Conservation (phyloP, 140 eudicot genomes). For the Senecio squalidus region DNA sequence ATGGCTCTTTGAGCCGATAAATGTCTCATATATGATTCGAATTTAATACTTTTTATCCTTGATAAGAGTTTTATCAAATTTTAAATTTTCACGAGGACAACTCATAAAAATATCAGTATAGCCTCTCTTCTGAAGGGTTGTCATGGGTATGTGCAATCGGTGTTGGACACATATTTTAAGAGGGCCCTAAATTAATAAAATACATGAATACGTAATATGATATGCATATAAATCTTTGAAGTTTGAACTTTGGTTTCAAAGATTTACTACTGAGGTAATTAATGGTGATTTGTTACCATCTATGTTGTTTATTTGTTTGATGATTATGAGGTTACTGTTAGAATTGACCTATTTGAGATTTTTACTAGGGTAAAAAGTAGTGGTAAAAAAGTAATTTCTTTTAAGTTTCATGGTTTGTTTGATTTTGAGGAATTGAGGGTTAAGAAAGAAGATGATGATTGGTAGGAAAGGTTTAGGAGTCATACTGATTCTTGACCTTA, state of each 20-base stretch:
- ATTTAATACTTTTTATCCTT: too few species aligned
- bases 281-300: conserved; percentile 28
- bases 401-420: conserved; percentile 86
- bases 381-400: conserved; percentile 50
- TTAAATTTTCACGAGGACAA: too few species aligned
- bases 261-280: conserved; percentile 34
- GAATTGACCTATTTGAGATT: conserved; percentile 82
- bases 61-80: too few species aligned
- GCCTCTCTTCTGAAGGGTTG: too few species aligned
- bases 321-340: conserved; percentile 69
- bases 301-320: conserved; percentile 59
- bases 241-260: conserved; percentile 75
- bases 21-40: too few species aligned
- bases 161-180: too few species aligned
- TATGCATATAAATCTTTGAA: too few species aligned
- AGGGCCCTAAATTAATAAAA: too few species aligned
- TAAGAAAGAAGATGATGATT: conserved; percentile 65
- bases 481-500: conserved; percentile 81
- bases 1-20: too few species aligned
- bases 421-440: conserved; percentile 76
- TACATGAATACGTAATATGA: too few species aligned
- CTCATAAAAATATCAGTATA: too few species aligned
- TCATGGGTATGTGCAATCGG: too few species aligned
- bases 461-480: conserved; percentile 67
- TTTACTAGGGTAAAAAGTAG: conserved; percentile 61